phyloP scores from a whole-genome alignment of 306 rosid species.

The Prunus mira region DNA sequence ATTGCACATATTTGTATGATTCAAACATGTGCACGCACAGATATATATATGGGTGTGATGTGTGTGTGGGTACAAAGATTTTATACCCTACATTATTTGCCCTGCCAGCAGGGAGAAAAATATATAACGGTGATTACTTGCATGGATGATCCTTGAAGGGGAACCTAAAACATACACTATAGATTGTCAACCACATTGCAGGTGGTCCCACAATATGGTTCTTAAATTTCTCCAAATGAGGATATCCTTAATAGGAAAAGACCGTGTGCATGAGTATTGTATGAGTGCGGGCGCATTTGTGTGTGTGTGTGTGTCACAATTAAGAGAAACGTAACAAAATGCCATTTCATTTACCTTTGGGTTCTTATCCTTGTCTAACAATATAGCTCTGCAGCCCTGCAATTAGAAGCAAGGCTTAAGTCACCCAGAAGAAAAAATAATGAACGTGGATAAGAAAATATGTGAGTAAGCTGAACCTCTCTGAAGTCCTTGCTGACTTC shows the following conservation, averaged over 20 bases:
- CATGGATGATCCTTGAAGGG: background rate
- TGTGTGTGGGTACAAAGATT: background rate
- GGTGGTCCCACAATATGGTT: no score
- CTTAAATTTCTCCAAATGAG: background rate
- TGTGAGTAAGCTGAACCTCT: slow-evolving; percentile 48
- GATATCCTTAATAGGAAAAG: background rate
- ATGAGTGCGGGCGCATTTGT: background rate
- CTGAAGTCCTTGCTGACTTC: slow-evolving; percentile 81
- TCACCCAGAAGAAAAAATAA: slow-evolving; percentile 21
- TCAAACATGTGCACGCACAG: background rate
- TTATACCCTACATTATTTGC: background rate
- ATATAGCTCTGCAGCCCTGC: slow-evolving; percentile 96
- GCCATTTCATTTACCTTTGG: slow-evolving; percentile 60
- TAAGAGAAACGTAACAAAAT: background rate
- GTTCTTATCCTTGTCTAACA: slow-evolving; percentile 80
- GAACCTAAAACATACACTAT: no score
- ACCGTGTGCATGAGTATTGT: background rate
- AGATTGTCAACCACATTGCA: no score
- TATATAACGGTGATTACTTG: background rate
- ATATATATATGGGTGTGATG: background rate
- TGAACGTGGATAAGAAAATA: background rate
- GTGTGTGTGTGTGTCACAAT: background rate
- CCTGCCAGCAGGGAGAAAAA: background rate
- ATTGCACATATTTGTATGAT: background rate
- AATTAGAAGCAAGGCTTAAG: slow-evolving; percentile 18